Conservation (phyloP, 2,329 filamentous ascomycete species). For the Fusarium scirpi region DNA sequence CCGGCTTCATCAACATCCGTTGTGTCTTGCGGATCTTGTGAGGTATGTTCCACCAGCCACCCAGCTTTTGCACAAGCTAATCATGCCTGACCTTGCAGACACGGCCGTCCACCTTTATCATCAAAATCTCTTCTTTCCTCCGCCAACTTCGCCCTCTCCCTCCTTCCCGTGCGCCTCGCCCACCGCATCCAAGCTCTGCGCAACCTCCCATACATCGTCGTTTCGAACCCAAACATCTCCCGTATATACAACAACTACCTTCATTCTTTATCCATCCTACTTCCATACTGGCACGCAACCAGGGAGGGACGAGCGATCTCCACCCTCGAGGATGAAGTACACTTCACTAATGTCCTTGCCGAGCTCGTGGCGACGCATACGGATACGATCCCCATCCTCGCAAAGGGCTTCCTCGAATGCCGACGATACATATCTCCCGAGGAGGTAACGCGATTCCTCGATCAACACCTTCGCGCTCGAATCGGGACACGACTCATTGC, state of each 20-base stretch:
- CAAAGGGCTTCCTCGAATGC: constrained; percentile 92
- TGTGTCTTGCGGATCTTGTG: constrained; percentile 89
- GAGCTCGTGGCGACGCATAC: constrained; percentile 95
- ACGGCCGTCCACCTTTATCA: constrained; percentile 86
- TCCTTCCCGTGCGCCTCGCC: constrained; percentile 91
- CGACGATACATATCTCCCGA: constrained; percentile 85
- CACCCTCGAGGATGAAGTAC: constrained; percentile 86
- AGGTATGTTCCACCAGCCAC: constrained; percentile 67
- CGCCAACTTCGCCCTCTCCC: constrained; percentile 93
- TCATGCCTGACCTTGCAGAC: constrained; percentile 53
- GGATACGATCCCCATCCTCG: constrained; percentile 93
- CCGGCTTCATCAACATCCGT: constrained; percentile 79
- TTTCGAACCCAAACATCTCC: constrained; percentile 95
- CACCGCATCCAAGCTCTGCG: constrained; percentile 93
- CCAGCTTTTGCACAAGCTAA: neutral
- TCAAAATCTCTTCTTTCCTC: constrained; percentile 84
- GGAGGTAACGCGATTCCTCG: constrained; percentile 91
- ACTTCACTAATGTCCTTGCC: constrained; percentile 91
- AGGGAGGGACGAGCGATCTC: constrained; percentile 54
- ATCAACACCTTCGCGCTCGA: constrained; percentile 91
- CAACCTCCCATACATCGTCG: constrained; percentile 96
- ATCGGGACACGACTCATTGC: constrained; percentile 95
- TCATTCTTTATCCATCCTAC: constrained; percentile 88
- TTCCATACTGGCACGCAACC: constrained; percentile 78
- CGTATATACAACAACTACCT: constrained; percentile 97